Evolutionary conservation across 805 yeast genomes (phyloP).

Genomic region (Yamadazyma kitorensis): DNA sequence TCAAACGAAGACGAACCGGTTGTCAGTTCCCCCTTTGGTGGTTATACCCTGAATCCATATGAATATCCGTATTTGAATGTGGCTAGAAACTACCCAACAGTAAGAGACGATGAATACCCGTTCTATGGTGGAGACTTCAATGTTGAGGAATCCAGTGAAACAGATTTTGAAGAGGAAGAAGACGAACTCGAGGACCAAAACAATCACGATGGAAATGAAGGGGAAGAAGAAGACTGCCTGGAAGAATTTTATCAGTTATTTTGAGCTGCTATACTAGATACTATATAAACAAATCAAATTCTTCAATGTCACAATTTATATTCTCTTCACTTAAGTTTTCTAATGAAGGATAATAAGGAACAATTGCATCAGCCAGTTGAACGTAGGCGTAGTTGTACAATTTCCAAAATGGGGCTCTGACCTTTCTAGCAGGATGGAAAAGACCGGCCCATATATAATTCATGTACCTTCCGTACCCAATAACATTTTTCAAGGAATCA

Average conservation of each 20-base stretch:
- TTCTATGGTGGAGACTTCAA: constrained; percentile 16
- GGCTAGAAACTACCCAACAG: no score
- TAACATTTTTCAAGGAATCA: constrained; percentile 63
- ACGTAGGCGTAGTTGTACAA: constrained; percentile 75
- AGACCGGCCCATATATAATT: constrained; percentile 85
- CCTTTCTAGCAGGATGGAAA: constrained; percentile 90
- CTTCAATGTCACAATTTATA: constrained; percentile 39
- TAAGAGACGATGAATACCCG: not conserved
- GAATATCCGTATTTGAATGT: not conserved
- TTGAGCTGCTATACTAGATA: no score
- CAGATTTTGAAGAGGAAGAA: constrained; percentile 24
- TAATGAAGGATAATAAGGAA: constrained; percentile 77
- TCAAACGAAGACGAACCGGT: constrained; percentile 24
- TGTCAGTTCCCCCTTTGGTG: not conserved
- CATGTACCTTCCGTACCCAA: constrained; percentile 75
- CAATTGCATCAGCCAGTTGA: constrained; percentile 68
- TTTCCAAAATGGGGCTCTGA: constrained; percentile 82
- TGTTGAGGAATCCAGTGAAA: constrained; percentile 13
- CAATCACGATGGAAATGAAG: constrained; percentile 15
- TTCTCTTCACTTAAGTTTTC: constrained; percentile 24
- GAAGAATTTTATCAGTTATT: constrained; percentile 5
- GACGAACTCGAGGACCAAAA: constrained; percentile 24
- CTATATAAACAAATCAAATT: constrained; percentile 44
- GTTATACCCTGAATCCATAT: not conserved
- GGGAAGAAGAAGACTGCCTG: constrained; percentile 22